These are phyloP conservation scores for Talaromyces piceae DNA, from an alignment of 2,329 filamentous ascomycete genomes.

Conservation along the genomic window DNA sequence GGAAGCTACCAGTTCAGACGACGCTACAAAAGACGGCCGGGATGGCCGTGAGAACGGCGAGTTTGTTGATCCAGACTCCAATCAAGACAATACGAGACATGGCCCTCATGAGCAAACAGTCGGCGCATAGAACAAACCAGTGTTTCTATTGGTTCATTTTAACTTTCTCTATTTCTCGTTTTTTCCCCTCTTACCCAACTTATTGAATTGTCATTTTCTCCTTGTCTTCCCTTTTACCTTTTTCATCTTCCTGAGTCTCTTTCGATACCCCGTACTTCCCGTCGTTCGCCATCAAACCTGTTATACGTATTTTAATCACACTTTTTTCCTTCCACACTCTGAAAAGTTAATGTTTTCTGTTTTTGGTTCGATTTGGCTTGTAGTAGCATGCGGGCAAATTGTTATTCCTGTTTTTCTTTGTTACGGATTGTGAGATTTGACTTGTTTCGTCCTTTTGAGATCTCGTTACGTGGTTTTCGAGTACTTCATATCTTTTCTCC, in stretches of 20 bases:
- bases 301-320: background rate
- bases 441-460: no score
- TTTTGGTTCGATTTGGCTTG: background rate
- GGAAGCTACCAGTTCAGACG: slow-evolving; percentile 2
- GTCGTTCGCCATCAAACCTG: background rate
- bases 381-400: background rate
- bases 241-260: slow-evolving; percentile 7
- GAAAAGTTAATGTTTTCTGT: background rate
- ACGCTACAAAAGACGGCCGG: background rate
- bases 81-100: slow-evolving; percentile 15
- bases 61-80: slow-evolving; percentile 9
- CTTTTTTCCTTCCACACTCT: background rate
- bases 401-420: background rate
- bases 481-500: no score
- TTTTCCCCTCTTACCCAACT: slow-evolving; percentile 6
- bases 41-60: slow-evolving; percentile 4
- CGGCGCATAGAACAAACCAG: slow-evolving; percentile 17
- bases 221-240: slow-evolving; percentile 7
- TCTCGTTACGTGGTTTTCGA: background rate
- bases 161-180: slow-evolving; percentile 4
- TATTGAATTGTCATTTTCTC: no score
- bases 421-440: background rate
- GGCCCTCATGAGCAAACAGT: slow-evolving; percentile 22
- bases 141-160: background rate
- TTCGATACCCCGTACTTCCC: slow-evolving; percentile 8